Evolutionary conservation across 192 early-diverging fungal genomes (phyloP), one percentile per base, ranked within the genome.

Genomic region (Mortierella antarctica): DNA sequence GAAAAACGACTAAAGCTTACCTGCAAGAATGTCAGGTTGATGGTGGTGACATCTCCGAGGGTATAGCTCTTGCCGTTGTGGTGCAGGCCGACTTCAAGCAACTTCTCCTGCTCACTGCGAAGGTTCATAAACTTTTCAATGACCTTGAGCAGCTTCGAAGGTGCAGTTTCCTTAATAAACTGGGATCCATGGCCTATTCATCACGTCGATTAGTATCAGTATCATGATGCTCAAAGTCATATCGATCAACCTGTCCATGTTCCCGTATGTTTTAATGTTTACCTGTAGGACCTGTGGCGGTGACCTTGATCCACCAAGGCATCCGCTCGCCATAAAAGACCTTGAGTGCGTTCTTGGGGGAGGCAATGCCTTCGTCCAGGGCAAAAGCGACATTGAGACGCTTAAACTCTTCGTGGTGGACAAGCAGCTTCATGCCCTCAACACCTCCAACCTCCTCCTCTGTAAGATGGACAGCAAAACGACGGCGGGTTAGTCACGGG

Each of bases 271-370:
- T 31, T 31, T 31, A 1, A 31, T 31, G 31, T 31, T 1, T 31
- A 31, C 31, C 95, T 0, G 92, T 90, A 15, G 89, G 86, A 0
- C 95, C 95, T 12, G 63, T 86, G 6, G 95, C 90, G 0, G 78
- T 89, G 71, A 96, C 72, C 71, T 86, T 88, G 71, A 92, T 84
- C 94, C 94, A 97, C 94, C 95, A 97, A 31, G 90, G 88, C 57
- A 93, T 87, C 11, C 94, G 86, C 82, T 97, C 94, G 56, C 92
- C 94, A 71, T 96, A 94, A 83, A 93, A 97, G 64, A 95, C 92
- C 73, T 91, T 91, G 73, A 93, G 82, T 1, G 66, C 83, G 46
- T 88, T 62, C 17, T 84, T 90, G 20, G 92, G 90, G 48, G 89
- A 91, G 11, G 92, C 91, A 70, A 93, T 91, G 40, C 95, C 95